A percentile compares a stretch with the other conserved stretches of the same genome.
phyloP scores from a whole-genome alignment of 2,329 filamentous ascomycete species.

The Diaporthe sp. region DNA sequence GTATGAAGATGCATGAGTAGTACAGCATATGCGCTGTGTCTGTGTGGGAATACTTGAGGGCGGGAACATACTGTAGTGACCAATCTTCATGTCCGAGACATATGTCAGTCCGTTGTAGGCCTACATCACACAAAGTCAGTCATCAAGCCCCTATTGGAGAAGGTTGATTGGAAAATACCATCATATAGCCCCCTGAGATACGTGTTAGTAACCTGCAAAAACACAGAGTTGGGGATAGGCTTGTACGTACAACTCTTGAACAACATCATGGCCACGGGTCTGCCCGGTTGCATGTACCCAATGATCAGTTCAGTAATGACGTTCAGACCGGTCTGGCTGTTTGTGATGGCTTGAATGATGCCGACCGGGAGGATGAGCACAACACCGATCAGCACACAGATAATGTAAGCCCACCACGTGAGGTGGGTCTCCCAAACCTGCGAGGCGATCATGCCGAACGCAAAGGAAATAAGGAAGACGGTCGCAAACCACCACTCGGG shows the following conservation, averaged over 20 bases:
- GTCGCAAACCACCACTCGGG: slow-evolving; percentile 69
- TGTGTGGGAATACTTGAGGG: neutral
- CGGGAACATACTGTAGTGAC: slow-evolving; percentile 53
- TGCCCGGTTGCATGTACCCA: slow-evolving; percentile 62
- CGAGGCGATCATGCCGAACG: slow-evolving; percentile 55
- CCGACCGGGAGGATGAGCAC: slow-evolving; percentile 58
- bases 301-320: slow-evolving; percentile 63
- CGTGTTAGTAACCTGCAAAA: too few species aligned
- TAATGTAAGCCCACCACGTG: slow-evolving; percentile 57
- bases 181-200: slow-evolving; percentile 4
- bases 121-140: too few species aligned
- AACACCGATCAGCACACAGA: slow-evolving; percentile 55
- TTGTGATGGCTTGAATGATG: slow-evolving; percentile 62
- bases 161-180: too few species aligned
- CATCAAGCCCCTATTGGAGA: too few species aligned
- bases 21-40: neutral
- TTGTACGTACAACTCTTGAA: slow-evolving; percentile 64
- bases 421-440: slow-evolving; percentile 56
- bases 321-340: slow-evolving; percentile 61
- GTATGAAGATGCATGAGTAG: neutral
- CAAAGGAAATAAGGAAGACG: slow-evolving; percentile 63
- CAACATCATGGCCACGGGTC: slow-evolving; percentile 63
- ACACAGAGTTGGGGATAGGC: too few species aligned
- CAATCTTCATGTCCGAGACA: slow-evolving; percentile 64
- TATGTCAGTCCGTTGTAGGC: slow-evolving; percentile 61